Percentiles rank a stretch among this genome's conserved stretches.
phyloP scores from a whole-genome alignment of 176 grass and related monocot genomes.

The Bothriochloa decipiens region DNA sequence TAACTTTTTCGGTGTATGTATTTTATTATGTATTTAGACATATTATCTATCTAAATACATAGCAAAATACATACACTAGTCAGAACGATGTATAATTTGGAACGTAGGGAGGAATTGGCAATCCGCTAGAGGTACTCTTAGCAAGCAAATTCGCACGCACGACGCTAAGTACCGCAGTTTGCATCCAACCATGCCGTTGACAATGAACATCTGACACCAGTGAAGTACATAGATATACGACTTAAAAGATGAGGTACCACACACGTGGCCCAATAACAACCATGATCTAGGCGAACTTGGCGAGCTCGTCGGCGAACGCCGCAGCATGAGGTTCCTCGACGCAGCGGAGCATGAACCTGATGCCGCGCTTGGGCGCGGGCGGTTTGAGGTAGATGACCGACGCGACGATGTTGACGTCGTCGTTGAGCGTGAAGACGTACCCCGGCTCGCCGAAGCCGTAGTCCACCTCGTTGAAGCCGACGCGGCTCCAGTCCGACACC shows the following conservation, averaged over 20 bases:
- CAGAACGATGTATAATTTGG: no score
- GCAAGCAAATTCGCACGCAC: no score
- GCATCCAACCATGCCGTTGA: no score
- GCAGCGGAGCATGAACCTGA: constrained; percentile 73
- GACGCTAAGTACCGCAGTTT: no score
- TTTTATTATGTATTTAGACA: no score
- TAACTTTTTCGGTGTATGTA: no score
- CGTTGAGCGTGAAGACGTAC: constrained; percentile 77
- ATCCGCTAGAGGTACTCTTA: no score
- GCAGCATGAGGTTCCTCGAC: constrained; percentile 66
- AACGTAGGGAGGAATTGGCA: no score
- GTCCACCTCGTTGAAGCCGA: constrained; percentile 91
- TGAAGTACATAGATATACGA: no score
- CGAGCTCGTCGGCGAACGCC: constrained; percentile 56
- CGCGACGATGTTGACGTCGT: constrained; percentile 69
- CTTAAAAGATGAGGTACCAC: background rate
- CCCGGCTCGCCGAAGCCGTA: constrained; percentile 73
- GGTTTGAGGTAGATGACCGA: constrained; percentile 79
- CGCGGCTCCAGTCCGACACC: constrained; percentile 79
- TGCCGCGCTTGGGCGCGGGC: constrained; percentile 67
- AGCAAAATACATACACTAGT: no score
- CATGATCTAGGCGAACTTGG: constrained; percentile 46
- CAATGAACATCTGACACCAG: no score
- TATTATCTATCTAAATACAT: no score
- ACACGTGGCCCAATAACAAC: background rate